Evolutionary conservation across 208 protist species (phyloP).

Genomic region (Acanthamoeba polyphaga): DNA sequence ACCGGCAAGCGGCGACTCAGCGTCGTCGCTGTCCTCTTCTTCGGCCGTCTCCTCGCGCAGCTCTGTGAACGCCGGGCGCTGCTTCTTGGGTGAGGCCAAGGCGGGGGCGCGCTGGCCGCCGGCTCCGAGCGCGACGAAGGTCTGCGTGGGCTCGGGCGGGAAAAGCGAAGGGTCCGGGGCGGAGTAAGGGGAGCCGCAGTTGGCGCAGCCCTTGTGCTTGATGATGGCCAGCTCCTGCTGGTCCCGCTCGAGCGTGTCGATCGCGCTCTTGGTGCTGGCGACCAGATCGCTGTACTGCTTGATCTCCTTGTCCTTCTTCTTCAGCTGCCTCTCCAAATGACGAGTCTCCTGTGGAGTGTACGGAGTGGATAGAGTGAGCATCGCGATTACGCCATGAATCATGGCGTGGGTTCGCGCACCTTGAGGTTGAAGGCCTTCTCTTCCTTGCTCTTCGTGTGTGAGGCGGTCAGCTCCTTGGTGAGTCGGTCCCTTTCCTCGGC

Average conservation of each 20-base stretch:
- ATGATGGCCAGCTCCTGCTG: constrained; percentile 57
- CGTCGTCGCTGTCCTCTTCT: neutral
- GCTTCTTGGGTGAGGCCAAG: neutral
- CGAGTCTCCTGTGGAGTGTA: neutral
- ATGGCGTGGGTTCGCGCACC: neutral
- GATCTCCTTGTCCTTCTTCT: constrained; percentile 67
- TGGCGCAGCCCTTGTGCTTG: constrained; percentile 58
- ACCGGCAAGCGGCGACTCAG: neutral
- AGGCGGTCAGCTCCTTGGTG: neutral
- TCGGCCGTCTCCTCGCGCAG: neutral
- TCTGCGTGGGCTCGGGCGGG: neutral
- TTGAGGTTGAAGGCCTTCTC: neutral
- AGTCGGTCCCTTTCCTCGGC: neutral
- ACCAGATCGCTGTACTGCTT: constrained; percentile 44
- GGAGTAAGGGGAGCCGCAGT: neutral
- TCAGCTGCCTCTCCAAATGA: constrained; percentile 30
- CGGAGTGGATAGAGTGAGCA: neutral
- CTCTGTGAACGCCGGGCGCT: neutral
- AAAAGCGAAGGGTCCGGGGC: constrained; percentile 16
- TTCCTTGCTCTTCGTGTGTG: neutral
- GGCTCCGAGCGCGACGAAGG: neutral
- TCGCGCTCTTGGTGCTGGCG: constrained; percentile 63
- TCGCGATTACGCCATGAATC: neutral
- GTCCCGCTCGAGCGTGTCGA: constrained; percentile 66
- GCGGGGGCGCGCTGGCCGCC: neutral